Percentiles rank a stretch among this genome's conserved stretches.
These are phyloP conservation scores for Crucibulum laeve DNA, from an alignment of 768 basidiomycete species.

Conservation along the genomic window DNA sequence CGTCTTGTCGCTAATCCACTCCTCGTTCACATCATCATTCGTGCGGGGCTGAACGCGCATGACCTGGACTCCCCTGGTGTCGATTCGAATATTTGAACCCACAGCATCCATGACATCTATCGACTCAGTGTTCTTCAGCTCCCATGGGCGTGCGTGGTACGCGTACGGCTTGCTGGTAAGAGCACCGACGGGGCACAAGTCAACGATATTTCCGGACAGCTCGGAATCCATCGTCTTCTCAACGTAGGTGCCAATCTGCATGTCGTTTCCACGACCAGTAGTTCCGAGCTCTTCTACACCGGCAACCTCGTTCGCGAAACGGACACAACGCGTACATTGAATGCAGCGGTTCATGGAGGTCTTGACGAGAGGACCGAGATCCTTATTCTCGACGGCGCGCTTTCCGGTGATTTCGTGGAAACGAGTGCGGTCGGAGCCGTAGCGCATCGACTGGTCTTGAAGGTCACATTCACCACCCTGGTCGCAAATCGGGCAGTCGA, in stretches of 20 bases:
- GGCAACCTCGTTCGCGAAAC: constrained; percentile 98
- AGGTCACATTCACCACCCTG: constrained; percentile 99
- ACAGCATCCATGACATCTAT: constrained; percentile 94
- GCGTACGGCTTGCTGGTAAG: constrained; percentile 98
- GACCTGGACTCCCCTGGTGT: constrained; percentile 92
- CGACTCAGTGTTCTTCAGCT: constrained; percentile 96
- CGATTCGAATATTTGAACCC: constrained; percentile 94
- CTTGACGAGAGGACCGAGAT: constrained; percentile 96
- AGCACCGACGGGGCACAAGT: constrained; percentile 97
- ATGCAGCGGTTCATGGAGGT: constrained; percentile 99
- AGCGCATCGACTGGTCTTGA: constrained; percentile 99
- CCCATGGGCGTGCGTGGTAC: constrained; percentile 97
- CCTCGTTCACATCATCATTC: constrained; percentile 98
- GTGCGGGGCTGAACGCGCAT: constrained; percentile 97
- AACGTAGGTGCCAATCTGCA: constrained; percentile 98
- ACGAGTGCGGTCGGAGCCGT: constrained; percentile 93
- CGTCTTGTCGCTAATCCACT: constrained; percentile 99
- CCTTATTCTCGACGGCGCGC: constrained; percentile 97
- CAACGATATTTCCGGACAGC: constrained; percentile 94
- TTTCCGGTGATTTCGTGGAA: constrained; percentile 99
- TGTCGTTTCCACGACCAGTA: constrained; percentile 94
- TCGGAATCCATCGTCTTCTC: constrained; percentile 98
- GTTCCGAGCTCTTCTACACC: constrained; percentile 97
- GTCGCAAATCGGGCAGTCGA: constrained; percentile 98
- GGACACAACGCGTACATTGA: constrained; percentile 98